Evolutionary conservation across 345 rosid species (phyloP).

Genomic region (Excoecaria cochinchinensis): DNA sequence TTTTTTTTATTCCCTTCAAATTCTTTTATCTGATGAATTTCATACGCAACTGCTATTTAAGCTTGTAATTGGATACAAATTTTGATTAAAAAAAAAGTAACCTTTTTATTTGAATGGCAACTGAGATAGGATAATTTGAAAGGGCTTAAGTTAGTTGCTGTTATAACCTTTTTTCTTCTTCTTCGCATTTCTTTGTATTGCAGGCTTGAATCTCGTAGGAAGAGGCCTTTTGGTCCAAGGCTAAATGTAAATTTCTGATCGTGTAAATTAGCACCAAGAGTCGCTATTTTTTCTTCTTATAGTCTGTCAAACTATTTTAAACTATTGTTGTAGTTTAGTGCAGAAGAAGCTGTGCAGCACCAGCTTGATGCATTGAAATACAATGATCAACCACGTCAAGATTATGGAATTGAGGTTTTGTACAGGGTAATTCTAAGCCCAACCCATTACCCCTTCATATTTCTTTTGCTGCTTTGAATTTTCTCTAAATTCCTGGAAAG

Average conservation of each 20-base stretch:
- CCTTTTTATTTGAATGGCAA: too few relatives aligned
- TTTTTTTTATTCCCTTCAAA: not conserved
- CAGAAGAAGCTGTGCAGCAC: conserved; percentile 74
- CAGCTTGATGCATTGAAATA: conserved; percentile 88
- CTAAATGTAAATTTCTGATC: conserved; percentile 51
- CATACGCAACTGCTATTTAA: not conserved
- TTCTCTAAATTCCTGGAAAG: not conserved
- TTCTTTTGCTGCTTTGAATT: not conserved
- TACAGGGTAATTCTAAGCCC: conserved; percentile 55
- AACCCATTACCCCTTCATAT: not conserved
- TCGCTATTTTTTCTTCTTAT: conserved; percentile 8
- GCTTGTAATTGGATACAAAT: not conserved
- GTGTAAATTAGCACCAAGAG: not conserved
- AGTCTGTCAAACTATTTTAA: conserved; percentile 20
- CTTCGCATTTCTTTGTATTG: conserved; percentile 14
- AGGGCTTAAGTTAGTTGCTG: not conserved
- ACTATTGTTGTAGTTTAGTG: conserved; percentile 63
- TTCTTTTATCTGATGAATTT: not conserved
- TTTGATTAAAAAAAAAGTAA: too few relatives aligned
- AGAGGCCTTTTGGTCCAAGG: conserved; percentile 88
- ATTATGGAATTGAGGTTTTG: conserved; percentile 91
- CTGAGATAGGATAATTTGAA: too few relatives aligned
- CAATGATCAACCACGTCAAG: conserved; percentile 81
- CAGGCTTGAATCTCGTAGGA: conserved; percentile 89
- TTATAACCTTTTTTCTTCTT: not conserved